These are phyloP conservation scores for Trypanosoma avium DNA, from an alignment of 208 protist species.

Conservation along the genomic window DNA sequence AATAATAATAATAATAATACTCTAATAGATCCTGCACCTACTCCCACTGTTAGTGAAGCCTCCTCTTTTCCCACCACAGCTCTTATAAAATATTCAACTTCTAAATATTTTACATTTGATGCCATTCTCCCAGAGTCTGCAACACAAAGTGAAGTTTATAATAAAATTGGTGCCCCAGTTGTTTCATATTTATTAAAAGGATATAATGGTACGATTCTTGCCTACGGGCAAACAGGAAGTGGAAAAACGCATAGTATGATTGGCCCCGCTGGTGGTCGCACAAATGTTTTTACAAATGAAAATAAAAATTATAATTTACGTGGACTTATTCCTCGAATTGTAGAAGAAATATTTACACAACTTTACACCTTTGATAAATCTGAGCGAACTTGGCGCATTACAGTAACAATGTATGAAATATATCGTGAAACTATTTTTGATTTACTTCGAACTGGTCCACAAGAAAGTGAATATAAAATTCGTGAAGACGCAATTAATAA, in stretches of 20 bases:
- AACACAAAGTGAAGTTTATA: constrained; percentile 51
- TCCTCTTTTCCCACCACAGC: constrained; percentile 1
- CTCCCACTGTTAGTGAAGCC: no score
- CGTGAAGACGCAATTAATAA: constrained; percentile 36
- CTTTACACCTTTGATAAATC: constrained; percentile 23
- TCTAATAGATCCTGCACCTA: no score
- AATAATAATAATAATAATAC: constrained; percentile 6
- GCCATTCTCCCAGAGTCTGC: constrained; percentile 33
- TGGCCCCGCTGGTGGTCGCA: constrained; percentile 39
- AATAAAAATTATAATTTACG: constrained; percentile 19
- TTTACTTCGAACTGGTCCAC: constrained; percentile 27
- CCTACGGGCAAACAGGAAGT: constrained; percentile 60
- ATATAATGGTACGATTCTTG: constrained; percentile 55
- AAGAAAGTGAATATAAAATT: constrained; percentile 35
- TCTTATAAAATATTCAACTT: constrained; percentile 17
- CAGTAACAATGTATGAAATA: constrained; percentile 53
- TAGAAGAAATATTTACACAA: constrained; percentile 43
- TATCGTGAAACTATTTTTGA: constrained; percentile 71
- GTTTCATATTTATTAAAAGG: constrained; percentile 45
- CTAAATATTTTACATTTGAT: constrained; percentile 51
- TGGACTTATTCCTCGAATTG: constrained; percentile 53
- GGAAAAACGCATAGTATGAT: constrained; percentile 73
- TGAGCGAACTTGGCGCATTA: constrained; percentile 40
- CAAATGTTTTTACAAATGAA: constrained; percentile 13
- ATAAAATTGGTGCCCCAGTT: constrained; percentile 34